Evolutionary conservation across 306 rosid species (phyloP), one percentile per base, ranked within the genome.

Genomic region (Styphnolobium japonicum): DNA sequence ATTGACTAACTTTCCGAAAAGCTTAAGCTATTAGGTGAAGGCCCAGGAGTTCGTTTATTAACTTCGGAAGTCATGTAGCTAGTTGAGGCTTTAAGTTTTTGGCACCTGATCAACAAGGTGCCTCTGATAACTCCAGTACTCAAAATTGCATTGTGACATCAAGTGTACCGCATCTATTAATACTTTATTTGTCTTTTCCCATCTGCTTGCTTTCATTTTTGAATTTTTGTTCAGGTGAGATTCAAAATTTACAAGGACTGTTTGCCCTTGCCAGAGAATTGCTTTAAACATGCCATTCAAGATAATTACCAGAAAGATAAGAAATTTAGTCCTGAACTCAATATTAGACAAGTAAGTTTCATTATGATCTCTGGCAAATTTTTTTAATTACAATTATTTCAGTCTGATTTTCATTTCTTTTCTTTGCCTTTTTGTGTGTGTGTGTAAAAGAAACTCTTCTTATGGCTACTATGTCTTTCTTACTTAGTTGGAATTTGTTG

Each of bases 251-350:
- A 51, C 75, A 19, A 67, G 58, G 83, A 77, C 63, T 80, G 87
- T 67, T 67, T 77, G 57, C 89, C 89, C 57, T 67, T 86, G 83
- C 85, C 76, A 61, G 89, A 83, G 83, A 70, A 33, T 58, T 58
- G 46, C 40, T 86, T 83, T 53, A 86, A 73, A 67, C 79, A 83
- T 37, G 85, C 76, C 25, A 83, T 86, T 77, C 75, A 15, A 57
- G 89, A 76, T 52, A 80, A 83, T 73, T 86, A 86, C 78, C 87
- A 71, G 87, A 82, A 80, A 18, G 51, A 45, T 40, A 55, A 37
- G 72, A 86, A 77, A 79, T 86, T 86, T 67, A 77, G 60, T 58
- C 85, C 87, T 66, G 89, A 83, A 67, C 89, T 83, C 68, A 86
- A 73, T 68, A 42, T 27, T 27, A 33, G 57, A 77, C 89, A 83